Conservation (phyloP, 1,139 yeast genomes). For the Saccharomycopsis hybrid region DNA sequence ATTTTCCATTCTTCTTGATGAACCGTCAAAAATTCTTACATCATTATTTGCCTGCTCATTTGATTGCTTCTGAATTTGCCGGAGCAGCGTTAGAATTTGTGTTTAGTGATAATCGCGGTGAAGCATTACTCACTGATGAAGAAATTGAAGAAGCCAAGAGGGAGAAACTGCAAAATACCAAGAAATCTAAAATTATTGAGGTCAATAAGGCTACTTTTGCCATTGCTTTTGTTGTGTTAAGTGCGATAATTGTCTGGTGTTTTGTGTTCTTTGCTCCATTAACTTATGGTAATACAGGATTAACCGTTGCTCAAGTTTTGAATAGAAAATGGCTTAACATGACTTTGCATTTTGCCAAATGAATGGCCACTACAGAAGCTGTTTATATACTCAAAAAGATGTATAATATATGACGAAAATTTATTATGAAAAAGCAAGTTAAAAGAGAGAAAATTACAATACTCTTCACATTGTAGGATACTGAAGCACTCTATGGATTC, state of each 20-base stretch:
- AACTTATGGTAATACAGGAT: constrained; percentile 71
- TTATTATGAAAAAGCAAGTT: too few species aligned
- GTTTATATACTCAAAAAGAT: too few species aligned
- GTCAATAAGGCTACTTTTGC: constrained; percentile 27
- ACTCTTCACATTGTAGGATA: constrained; percentile 44
- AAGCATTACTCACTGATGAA: constrained; percentile 28
- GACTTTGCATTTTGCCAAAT: constrained; percentile 78
- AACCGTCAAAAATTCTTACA: constrained; percentile 89
- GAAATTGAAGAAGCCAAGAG: constrained; percentile 25
- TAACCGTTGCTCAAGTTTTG: constrained; percentile 57
- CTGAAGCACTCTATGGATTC: constrained; percentile 65
- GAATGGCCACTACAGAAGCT: too few species aligned
- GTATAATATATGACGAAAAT: too few species aligned
- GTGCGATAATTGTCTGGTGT: constrained; percentile 49
- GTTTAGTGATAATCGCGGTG: constrained; percentile 51
- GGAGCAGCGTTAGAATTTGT: constrained; percentile 80
- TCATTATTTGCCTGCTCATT: constrained; percentile 94
- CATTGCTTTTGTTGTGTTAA: constrained; percentile 35
- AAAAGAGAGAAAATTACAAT: too few species aligned
- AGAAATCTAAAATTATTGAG: constrained; percentile 17
- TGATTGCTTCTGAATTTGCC: constrained; percentile 76
- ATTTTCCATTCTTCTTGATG: constrained; percentile 88
- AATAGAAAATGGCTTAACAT: constrained; percentile 80
- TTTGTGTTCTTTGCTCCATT: constrained; percentile 77
- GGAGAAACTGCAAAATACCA: too few species aligned